These are phyloP conservation scores for Nemania sp. DNA, from an alignment of 2,329 filamentous ascomycete species.

Conservation along the genomic window DNA sequence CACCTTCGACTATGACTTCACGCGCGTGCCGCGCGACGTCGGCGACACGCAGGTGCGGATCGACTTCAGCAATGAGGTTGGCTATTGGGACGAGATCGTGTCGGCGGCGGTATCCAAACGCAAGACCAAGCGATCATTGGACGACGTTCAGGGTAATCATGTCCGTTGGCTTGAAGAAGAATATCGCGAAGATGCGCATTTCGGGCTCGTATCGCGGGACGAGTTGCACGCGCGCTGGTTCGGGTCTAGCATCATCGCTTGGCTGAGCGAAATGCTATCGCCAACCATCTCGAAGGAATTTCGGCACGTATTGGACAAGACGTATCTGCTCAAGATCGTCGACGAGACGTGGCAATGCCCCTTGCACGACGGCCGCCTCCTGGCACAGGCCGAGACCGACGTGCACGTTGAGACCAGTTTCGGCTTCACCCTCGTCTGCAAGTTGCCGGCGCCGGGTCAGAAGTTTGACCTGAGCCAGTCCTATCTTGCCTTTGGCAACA, in stretches of 20 bases:
- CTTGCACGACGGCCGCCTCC: not conserved
- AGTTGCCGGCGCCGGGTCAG: too few relatives aligned
- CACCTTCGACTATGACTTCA: slow-evolving; percentile 45
- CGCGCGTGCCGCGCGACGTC: slow-evolving; percentile 33
- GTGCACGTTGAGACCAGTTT: slow-evolving; percentile 23
- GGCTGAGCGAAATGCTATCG: slow-evolving; percentile 23
- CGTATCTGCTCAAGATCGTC: not conserved
- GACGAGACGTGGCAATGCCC: slow-evolving; percentile 3
- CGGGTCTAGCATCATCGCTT: not conserved
- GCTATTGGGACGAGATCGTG: slow-evolving; percentile 43
- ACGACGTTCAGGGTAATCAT: slow-evolving; percentile 38
- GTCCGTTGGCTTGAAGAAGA: slow-evolving; percentile 45
- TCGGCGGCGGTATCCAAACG: slow-evolving; percentile 30
- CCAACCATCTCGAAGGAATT: slow-evolving; percentile 20
- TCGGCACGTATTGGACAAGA: not conserved
- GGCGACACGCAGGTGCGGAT: slow-evolving; percentile 41
- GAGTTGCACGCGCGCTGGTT: slow-evolving; percentile 42
- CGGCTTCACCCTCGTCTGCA: slow-evolving; percentile 25
- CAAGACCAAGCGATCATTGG: slow-evolving; percentile 35
- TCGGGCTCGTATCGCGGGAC: slow-evolving; percentile 24
- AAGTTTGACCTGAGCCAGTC: slow-evolving; percentile 31
- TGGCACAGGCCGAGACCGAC: not conserved
- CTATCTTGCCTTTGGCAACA: not conserved
- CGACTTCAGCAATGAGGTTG: slow-evolving; percentile 42
- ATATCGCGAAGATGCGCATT: slow-evolving; percentile 41